A percentile compares a stretch with the other conserved stretches of the same genome.
These are phyloP conservation scores for Iberis amara DNA, from an alignment of 441 rosid genomes.

Conservation along the genomic window DNA sequence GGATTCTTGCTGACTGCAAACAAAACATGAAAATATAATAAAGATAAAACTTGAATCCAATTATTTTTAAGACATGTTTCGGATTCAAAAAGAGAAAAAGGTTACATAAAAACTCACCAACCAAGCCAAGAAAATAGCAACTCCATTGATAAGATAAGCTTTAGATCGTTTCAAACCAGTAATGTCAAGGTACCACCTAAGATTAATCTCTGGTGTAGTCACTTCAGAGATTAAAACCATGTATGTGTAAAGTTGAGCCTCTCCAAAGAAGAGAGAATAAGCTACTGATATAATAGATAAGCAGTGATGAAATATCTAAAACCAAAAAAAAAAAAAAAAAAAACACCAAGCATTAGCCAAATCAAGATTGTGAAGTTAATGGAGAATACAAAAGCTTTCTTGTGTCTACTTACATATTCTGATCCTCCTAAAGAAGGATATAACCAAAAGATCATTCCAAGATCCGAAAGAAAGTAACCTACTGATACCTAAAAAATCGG, in stretches of 20 bases:
- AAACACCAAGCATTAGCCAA: not conserved
- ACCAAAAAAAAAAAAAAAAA: not conserved
- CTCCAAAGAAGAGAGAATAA: slow-evolving; percentile 59
- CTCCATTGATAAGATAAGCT: slow-evolving; percentile 53
- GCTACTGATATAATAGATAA: slow-evolving; percentile 46
- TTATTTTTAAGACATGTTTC: not conserved
- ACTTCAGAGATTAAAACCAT: slow-evolving; percentile 57
- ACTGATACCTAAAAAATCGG: slow-evolving; percentile 44
- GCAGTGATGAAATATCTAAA: slow-evolving; percentile 48
- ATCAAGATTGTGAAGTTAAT: slow-evolving; percentile 3
- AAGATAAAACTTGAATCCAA: not conserved
- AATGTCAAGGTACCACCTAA: slow-evolving; percentile 54
- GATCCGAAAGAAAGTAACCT: slow-evolving; percentile 60
- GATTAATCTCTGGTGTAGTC: slow-evolving; percentile 53
- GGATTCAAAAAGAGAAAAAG: not conserved
- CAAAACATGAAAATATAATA: slow-evolving; percentile 6
- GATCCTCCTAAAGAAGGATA: slow-evolving; percentile 66
- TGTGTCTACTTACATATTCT: slow-evolving; percentile 52
- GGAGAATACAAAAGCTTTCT: not conserved
- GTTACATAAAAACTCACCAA: slow-evolving; percentile 40
- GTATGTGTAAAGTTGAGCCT: slow-evolving; percentile 61
- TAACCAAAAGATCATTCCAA: slow-evolving; percentile 56
- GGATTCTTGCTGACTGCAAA: slow-evolving; percentile 54
- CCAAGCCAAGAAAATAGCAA: slow-evolving; percentile 53
- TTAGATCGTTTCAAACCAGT: slow-evolving; percentile 55